phyloP scores from a whole-genome alignment of 352 stramenopile genomes.

The Phytophthora constricta region DNA sequence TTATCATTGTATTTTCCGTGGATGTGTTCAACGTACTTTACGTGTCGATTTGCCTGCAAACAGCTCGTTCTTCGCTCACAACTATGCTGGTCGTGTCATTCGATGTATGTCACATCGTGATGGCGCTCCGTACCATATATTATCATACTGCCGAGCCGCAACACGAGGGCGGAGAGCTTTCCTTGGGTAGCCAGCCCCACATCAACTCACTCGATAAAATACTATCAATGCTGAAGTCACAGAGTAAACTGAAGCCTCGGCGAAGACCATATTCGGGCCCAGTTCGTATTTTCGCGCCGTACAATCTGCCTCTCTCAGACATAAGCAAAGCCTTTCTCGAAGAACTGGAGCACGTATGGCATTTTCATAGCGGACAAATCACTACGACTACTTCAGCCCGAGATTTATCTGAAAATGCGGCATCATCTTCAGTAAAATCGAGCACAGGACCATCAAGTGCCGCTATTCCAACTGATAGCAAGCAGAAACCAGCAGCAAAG shows the following conservation, averaged over 20 bases:
- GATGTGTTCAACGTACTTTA: constrained; percentile 48
- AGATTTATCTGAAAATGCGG: too few relatives aligned
- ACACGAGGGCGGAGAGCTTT: not conserved
- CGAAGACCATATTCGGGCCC: constrained; percentile 4
- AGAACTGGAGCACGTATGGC: constrained; percentile 2
- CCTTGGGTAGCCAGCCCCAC: not conserved
- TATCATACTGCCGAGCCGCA: constrained; percentile 1
- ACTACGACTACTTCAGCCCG: not conserved
- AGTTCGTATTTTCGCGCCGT: constrained; percentile 18
- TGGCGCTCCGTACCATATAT: constrained; percentile 22
- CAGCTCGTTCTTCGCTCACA: constrained; percentile 18
- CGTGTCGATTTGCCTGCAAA: constrained; percentile 43
- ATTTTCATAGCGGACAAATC: not conserved
- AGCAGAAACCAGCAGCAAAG: not conserved
- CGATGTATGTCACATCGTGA: constrained; percentile 18
- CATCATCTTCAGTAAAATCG: too few relatives aligned
- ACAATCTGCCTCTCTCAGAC: constrained; percentile 17
- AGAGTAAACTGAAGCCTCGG: constrained; percentile 1
- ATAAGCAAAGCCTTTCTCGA: constrained; percentile 1
- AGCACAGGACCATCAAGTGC: not conserved
- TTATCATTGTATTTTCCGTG: constrained; percentile 32
- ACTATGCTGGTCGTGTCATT: constrained; percentile 17
- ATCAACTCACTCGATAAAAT: not conserved
- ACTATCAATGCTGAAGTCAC: not conserved
- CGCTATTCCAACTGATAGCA: not conserved